phyloP scores from a whole-genome alignment of 257 asterid genomes.

The Jasminum sambac region DNA sequence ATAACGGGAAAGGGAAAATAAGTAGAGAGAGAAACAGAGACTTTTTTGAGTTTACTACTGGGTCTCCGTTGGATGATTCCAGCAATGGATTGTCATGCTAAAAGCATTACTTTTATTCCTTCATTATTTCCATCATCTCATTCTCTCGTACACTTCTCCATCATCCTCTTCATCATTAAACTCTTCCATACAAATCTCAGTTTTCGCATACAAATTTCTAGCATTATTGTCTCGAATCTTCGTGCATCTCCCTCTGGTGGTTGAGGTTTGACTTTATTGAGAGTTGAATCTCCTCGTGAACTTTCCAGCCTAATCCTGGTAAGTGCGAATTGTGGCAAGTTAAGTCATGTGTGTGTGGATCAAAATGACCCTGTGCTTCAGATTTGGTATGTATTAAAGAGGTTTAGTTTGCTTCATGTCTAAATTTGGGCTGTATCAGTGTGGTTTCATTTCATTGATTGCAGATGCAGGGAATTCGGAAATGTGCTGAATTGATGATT shows the following conservation, averaged over 20 bases:
- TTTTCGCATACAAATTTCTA: conserved; percentile 14
- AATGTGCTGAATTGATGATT: conserved; percentile 13
- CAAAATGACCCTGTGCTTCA: not conserved
- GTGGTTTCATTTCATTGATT: conserved; percentile 19
- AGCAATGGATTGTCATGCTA: conserved; percentile 66
- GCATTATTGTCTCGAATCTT: conserved; percentile 24
- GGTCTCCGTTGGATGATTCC: conserved; percentile 36
- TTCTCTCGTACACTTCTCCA: conserved; percentile 23
- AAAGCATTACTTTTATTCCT: conserved; percentile 43
- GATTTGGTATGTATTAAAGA: conserved; percentile 24
- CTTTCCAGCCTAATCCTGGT: conserved; percentile 7
- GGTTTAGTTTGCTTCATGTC: conserved; percentile 22
- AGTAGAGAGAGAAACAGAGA: conserved; percentile 4
- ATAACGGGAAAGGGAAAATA: not conserved
- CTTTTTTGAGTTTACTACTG: conserved; percentile 32
- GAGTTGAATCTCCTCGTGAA: not conserved
- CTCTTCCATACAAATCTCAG: conserved; percentile 18
- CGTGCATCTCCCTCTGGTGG: conserved; percentile 13
- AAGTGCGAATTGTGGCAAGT: conserved; percentile 14
- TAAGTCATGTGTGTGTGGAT: conserved; percentile 21
- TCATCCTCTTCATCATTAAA: conserved; percentile 15
- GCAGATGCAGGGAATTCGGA: not conserved
- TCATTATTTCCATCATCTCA: conserved; percentile 42
- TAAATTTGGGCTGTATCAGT: conserved; percentile 12
- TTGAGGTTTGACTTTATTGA: conserved; percentile 31